Conservation (phyloP, 2,329 filamentous ascomycete genomes). For the Beauveria scarabaeidicola region DNA sequence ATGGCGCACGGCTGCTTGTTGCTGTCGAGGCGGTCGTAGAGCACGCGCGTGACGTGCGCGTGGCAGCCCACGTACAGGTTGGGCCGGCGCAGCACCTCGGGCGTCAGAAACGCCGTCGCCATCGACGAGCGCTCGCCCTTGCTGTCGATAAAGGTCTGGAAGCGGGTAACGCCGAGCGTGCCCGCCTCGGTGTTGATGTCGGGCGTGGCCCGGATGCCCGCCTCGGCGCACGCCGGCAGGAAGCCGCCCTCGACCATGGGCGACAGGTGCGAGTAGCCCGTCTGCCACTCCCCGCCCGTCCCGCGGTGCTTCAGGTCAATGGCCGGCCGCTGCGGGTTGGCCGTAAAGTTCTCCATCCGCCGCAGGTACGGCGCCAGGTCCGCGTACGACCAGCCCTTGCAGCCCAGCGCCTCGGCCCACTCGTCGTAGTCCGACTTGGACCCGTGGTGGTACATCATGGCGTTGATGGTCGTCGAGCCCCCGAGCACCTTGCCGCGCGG, state of each 20-base stretch:
- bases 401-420: constrained; percentile 14
- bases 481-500: constrained; percentile 18
- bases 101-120: constrained; percentile 14
- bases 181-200: constrained; percentile 15
- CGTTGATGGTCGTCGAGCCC: constrained; percentile 18
- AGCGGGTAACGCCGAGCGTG: constrained; percentile 13
- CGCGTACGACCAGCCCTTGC: constrained; percentile 15
- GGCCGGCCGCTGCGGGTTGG: constrained; percentile 13
- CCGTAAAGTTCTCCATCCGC: constrained; percentile 16
- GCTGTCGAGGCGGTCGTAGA: constrained; percentile 12
- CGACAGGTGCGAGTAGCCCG: constrained; percentile 14
- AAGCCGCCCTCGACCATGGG: constrained; percentile 14
- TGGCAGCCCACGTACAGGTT: constrained; percentile 15
- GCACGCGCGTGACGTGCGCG: constrained; percentile 14
- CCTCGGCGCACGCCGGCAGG: constrained; percentile 13
- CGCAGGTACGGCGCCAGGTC: constrained; percentile 16
- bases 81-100: constrained; percentile 12
- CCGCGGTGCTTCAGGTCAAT: constrained; percentile 13
- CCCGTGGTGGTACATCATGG: constrained; percentile 19
- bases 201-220: constrained; percentile 10
- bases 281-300: constrained; percentile 13
- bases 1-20: constrained; percentile 11
- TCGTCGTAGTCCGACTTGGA: constrained; percentile 17
- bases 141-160: constrained; percentile 15
- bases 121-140: constrained; percentile 15